Percentiles rank a stretch among this genome's conserved stretches.
These are phyloP conservation scores for Aspergillus steynii DNA, from an alignment of 495 filamentous ascomycete species.

Conservation along the genomic window DNA sequence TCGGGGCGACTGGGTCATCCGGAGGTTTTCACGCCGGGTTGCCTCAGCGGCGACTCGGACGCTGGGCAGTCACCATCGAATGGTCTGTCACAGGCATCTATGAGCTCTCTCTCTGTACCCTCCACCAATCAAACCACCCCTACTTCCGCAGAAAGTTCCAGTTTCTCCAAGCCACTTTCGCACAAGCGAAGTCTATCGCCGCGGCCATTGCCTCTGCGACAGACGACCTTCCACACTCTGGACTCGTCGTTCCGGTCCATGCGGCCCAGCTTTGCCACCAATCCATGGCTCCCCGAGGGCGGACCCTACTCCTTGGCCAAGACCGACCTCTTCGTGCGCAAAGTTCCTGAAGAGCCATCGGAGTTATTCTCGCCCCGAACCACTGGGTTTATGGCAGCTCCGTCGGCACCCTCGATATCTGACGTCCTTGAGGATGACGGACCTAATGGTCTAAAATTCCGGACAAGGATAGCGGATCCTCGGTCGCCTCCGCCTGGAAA, in stretches of 20 bases:
- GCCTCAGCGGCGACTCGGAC: slow-evolving; percentile 11
- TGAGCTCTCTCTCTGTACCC: slow-evolving; percentile 31
- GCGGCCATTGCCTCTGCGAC: slow-evolving; percentile 44
- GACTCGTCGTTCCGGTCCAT: slow-evolving; percentile 18
- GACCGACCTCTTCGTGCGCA: slow-evolving; percentile 40
- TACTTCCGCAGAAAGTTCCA: slow-evolving; percentile 30
- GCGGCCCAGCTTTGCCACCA: slow-evolving; percentile 17
- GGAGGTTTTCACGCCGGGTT: slow-evolving; percentile 10
- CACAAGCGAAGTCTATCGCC: slow-evolving; percentile 44
- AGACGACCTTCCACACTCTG: slow-evolving; percentile 36
- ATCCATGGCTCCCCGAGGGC: slow-evolving; percentile 4
- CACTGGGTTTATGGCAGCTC: slow-evolving; percentile 44
- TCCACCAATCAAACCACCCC: slow-evolving; percentile 30
- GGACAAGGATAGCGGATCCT: slow-evolving; percentile 40
- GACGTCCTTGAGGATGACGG: slow-evolving; percentile 36
- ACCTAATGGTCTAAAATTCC: slow-evolving; percentile 30
- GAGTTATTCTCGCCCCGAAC: slow-evolving; percentile 53
- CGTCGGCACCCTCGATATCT: slow-evolving; percentile 33
- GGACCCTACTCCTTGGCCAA: slow-evolving; percentile 29
- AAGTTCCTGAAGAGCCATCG: slow-evolving; percentile 33
- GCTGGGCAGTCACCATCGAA: slow-evolving; percentile 22
- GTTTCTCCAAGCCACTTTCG: slow-evolving; percentile 28
- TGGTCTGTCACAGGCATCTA: slow-evolving; percentile 28
- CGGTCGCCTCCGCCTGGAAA: slow-evolving; percentile 48
- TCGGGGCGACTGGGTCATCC: slow-evolving; percentile 16